Conservation (phyloP, 2,329 filamentous ascomycete genomes). For the Zymoseptoria crescenta region DNA sequence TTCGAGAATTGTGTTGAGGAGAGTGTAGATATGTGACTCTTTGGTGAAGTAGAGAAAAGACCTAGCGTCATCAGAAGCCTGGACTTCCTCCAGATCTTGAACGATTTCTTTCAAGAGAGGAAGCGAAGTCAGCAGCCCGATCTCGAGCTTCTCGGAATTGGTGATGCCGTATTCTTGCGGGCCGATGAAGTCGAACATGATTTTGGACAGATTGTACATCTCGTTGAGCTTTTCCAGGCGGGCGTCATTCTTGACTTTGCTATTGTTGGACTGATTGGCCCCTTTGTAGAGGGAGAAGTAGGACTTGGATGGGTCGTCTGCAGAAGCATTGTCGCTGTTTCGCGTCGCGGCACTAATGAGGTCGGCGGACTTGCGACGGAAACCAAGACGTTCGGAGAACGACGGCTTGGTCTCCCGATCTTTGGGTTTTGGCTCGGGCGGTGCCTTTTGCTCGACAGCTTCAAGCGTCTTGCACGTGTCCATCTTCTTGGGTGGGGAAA, state of each 20-base stretch:
- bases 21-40: conserved; percentile 96
- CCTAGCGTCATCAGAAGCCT: conserved; percentile 87
- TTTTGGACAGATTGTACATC: conserved; percentile 86
- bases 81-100: conserved; percentile 91
- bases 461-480: conserved; percentile 15
- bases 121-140: conserved; percentile 85
- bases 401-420: conserved; percentile 14
- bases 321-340: conserved; percentile 10
- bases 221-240: conserved; percentile 84
- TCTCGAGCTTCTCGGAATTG: conserved; percentile 95
- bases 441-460: not conserved
- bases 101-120: conserved; percentile 95
- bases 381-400: conserved; percentile 42
- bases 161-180: conserved; percentile 97
- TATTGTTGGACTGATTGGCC: conserved; percentile 41
- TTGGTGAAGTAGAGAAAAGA: conserved; percentile 99
- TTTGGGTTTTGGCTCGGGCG: conserved; percentile 1
- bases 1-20: conserved; percentile 95
- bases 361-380: conserved; percentile 46
- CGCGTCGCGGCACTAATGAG: conserved; percentile 21
- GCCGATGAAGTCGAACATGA: conserved; percentile 96
- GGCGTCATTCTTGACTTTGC: conserved; percentile 72
- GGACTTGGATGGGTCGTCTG: conserved; percentile 45
- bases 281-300: conserved; percentile 91
- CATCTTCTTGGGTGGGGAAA: conserved; percentile 17